Evolutionary conservation across 139 green algal species (phyloP).

Genomic region (Chlamydomonas sp.): DNA sequence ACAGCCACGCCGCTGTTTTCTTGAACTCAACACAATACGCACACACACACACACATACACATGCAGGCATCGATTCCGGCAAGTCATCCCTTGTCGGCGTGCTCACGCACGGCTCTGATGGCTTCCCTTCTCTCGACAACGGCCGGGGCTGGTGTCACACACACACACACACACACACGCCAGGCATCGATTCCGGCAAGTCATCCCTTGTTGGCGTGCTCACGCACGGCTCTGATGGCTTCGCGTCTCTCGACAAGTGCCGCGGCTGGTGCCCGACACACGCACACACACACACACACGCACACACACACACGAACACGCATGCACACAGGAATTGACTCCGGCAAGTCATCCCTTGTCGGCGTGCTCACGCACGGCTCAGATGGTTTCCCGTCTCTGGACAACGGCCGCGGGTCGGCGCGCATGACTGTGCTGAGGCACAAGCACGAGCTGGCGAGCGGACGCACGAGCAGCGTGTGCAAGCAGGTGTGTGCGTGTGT

Average conservation of each 20-base stretch:
- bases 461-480: constrained; percentile 59
- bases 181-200: constrained; percentile 71
- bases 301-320: no score
- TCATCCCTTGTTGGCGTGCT: constrained; percentile 72
- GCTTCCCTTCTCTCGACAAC: constrained; percentile 68
- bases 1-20: no score
- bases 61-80: constrained; percentile 60
- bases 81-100: constrained; percentile 77
- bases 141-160: constrained; percentile 60
- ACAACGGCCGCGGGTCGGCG: constrained; percentile 65
- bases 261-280: constrained; percentile 58
- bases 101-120: constrained; percentile 60
- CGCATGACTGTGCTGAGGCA: constrained; percentile 70
- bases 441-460: constrained; percentile 85
- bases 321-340: constrained; percentile 56
- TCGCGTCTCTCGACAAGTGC: constrained; percentile 70
- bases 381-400: constrained; percentile 58
- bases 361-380: constrained; percentile 66
- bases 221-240: constrained; percentile 54
- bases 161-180: no score
- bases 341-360: constrained; percentile 75
- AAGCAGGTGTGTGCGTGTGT: constrained; percentile 34
- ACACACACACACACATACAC: no score
- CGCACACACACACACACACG: no score
- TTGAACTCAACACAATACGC: no score